A percentile compares a stretch with the other conserved stretches of the same genome.
Conservation (phyloP, 352 stramenopile genomes). For the Pythium sp. region DNA sequence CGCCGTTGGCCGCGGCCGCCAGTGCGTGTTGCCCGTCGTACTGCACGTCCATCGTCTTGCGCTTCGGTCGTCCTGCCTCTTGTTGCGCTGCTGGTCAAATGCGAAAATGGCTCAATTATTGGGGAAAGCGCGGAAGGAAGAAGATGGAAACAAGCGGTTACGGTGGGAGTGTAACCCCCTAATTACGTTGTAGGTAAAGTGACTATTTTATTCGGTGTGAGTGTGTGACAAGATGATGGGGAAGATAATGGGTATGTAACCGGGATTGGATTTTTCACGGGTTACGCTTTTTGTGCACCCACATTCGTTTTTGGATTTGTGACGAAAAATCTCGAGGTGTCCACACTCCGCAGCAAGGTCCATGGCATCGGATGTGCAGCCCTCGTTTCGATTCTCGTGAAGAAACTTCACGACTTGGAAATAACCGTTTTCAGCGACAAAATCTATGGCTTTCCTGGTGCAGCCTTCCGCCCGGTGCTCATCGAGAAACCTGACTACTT, state of each 20-base stretch:
- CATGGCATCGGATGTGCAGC: too few relatives aligned
- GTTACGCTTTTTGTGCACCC: background rate
- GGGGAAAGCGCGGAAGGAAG: background rate
- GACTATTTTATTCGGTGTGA: too few relatives aligned
- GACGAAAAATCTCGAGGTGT: too few relatives aligned
- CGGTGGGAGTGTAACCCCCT: background rate
- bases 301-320: background rate
- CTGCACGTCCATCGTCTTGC: constrained; percentile 45
- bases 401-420: background rate
- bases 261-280: background rate
- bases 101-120: background rate
- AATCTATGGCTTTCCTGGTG: background rate
- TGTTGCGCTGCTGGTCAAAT: background rate
- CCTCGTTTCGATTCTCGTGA: background rate
- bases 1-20: constrained; percentile 67
- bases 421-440: too few relatives aligned
- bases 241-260: background rate
- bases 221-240: background rate
- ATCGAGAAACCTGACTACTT: too few relatives aligned
- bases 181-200: background rate
- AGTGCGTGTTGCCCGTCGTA: constrained; percentile 79
- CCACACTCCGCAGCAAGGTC: too few relatives aligned
- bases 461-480: background rate
- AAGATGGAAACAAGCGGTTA: background rate
- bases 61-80: background rate